These are phyloP conservation scores for Aureobasidium sp. DNA, from an alignment of 2,329 filamentous ascomycete genomes.

Conservation along the genomic window DNA sequence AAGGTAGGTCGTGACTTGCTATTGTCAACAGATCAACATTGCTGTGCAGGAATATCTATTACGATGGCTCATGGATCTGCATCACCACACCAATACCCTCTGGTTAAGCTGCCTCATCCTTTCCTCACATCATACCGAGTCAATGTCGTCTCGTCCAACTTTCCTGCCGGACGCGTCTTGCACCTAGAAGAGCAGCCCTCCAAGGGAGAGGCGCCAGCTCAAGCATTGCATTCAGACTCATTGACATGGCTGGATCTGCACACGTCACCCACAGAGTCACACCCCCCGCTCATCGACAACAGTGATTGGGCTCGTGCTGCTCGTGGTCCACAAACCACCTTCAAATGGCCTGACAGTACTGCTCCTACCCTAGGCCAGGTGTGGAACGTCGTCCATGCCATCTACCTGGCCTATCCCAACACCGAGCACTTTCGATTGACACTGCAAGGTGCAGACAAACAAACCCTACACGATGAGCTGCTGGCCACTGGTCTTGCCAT, in stretches of 20 bases:
- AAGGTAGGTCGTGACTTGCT: background rate
- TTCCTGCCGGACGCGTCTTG: conserved; percentile 24
- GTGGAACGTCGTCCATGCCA: conserved; percentile 40
- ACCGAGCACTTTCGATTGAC: conserved; percentile 37
- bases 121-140: conserved; percentile 38
- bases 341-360: conserved; percentile 32
- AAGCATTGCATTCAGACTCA: conserved; percentile 31
- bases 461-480: conserved; percentile 32
- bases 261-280: conserved; percentile 17
- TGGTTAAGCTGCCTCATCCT: conserved; percentile 39
- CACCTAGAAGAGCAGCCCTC: conserved; percentile 28
- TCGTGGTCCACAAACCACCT: conserved; percentile 33
- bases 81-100: conserved; percentile 10
- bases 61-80: background rate
- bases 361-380: conserved; percentile 37
- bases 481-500: conserved; percentile 36
- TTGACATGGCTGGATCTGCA: conserved; percentile 32
- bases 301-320: conserved; percentile 36
- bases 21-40: background rate
- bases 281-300: conserved; percentile 23
- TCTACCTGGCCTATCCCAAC: conserved; percentile 36
- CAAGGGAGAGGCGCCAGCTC: conserved; percentile 25
- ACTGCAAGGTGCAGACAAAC: conserved; percentile 29
- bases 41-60: background rate
- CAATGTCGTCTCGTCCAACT: conserved; percentile 21